Evolutionary conservation across 768 basidiomycete genomes (phyloP).

Genomic region (Lactarius evosmus): DNA sequence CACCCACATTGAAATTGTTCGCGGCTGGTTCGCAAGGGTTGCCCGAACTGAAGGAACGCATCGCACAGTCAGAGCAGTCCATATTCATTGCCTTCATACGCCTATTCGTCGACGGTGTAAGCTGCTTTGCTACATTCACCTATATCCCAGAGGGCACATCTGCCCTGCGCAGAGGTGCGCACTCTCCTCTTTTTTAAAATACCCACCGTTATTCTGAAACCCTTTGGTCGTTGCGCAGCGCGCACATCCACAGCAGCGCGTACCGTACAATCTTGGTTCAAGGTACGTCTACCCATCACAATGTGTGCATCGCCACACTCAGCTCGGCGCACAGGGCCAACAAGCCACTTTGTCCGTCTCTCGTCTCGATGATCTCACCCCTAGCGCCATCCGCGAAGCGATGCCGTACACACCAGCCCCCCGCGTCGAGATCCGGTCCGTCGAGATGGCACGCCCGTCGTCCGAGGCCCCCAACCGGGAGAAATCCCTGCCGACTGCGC

Average conservation of each 20-base stretch:
- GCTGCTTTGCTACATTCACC: conserved; percentile 20
- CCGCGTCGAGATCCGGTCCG: not conserved
- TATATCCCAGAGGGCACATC: conserved; percentile 25
- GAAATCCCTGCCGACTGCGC: conserved; percentile 20
- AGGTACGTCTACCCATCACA: conserved; percentile 13
- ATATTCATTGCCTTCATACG: conserved; percentile 23
- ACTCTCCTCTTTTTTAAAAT: not conserved
- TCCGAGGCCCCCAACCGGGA: conserved; percentile 13
- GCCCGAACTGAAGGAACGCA: conserved; percentile 17
- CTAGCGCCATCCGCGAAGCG: conserved; percentile 15
- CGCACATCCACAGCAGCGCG: conserved; percentile 21
- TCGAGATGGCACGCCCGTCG: not conserved
- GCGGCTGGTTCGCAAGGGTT: conserved; percentile 26
- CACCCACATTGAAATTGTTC: conserved; percentile 18
- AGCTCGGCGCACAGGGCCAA: conserved; percentile 9
- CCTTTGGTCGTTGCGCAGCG: conserved; percentile 5
- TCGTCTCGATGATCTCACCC: conserved; percentile 15
- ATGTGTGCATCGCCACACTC: not conserved
- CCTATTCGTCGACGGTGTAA: conserved; percentile 6
- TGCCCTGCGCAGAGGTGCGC: conserved; percentile 20
- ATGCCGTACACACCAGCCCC: conserved; percentile 6
- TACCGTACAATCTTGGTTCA: conserved; percentile 28
- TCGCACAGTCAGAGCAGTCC: conserved; percentile 14
- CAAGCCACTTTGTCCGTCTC: conserved; percentile 23
- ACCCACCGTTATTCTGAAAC: not conserved